These are phyloP conservation scores for Phaffia tasmanica DNA, from an alignment of 768 basidiomycete species.

Conservation along the genomic window DNA sequence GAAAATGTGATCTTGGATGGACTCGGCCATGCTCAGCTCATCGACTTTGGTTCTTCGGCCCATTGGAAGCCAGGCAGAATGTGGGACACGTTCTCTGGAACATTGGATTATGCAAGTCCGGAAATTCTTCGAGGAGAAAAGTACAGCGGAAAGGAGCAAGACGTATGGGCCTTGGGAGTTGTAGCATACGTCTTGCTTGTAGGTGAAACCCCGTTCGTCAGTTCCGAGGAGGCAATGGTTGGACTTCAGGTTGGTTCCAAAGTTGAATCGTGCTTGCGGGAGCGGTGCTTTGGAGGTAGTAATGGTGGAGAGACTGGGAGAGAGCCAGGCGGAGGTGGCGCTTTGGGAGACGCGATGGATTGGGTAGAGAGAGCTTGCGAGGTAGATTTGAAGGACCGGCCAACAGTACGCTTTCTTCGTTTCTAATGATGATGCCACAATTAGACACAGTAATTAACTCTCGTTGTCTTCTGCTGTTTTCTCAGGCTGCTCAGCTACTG, in stretches of 20 bases:
- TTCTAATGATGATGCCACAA: neutral
- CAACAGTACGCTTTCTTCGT: slow-evolving; percentile 46
- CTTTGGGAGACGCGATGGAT: slow-evolving; percentile 69
- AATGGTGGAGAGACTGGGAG: slow-evolving; percentile 47
- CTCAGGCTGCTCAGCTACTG: slow-evolving; percentile 55
- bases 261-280: slow-evolving; percentile 26
- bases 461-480: neutral
- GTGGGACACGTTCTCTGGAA: slow-evolving; percentile 43
- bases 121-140: slow-evolving; percentile 91
- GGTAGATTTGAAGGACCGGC: slow-evolving; percentile 63
- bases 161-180: slow-evolving; percentile 96
- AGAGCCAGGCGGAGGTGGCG: slow-evolving; percentile 71
- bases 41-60: slow-evolving; percentile 79
- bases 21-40: slow-evolving; percentile 72
- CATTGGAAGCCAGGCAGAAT: slow-evolving; percentile 41
- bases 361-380: slow-evolving; percentile 75
- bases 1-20: slow-evolving; percentile 60
- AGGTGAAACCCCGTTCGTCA: slow-evolving; percentile 37
- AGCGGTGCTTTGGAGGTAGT: slow-evolving; percentile 44
- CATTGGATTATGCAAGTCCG: slow-evolving; percentile 62
- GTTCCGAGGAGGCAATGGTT: slow-evolving; percentile 30
- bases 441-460: too few relatives aligned
- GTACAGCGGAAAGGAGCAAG: slow-evolving; percentile 92
- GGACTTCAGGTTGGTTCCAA: slow-evolving; percentile 26
- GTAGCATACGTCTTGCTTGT: slow-evolving; percentile 84